A percentile compares a stretch with the other conserved stretches of the same genome.
These are phyloP conservation scores for Pharnaceum exiguum DNA, from an alignment of 148 eudicot genomes.

Conservation along the genomic window DNA sequence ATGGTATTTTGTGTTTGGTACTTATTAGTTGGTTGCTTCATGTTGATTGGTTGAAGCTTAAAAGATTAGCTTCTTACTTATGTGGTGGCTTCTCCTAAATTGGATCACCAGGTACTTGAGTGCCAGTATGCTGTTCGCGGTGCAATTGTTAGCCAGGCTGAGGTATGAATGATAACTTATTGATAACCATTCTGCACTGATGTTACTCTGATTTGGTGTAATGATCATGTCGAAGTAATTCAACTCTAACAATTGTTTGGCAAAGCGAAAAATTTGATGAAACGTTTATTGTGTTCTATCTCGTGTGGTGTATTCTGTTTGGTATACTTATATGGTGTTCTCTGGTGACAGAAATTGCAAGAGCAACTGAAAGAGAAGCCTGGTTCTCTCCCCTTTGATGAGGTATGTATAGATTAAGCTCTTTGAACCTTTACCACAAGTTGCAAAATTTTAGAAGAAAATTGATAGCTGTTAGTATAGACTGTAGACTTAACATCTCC, in stretches of 20 bases:
- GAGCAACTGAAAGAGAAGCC: conserved; percentile 66
- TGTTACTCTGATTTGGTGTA: neutral
- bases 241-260: neutral
- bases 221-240: neutral
- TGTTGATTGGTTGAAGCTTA: neutral
- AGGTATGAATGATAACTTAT: conserved; percentile 30
- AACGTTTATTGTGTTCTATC: neutral
- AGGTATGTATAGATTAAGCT: too few species aligned
- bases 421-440: too few species aligned
- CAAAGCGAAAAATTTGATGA: too few species aligned
- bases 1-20: neutral
- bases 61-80: neutral
- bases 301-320: neutral
- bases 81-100: neutral
- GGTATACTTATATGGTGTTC: conserved; percentile 1
- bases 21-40: neutral
- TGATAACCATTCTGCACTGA: neutral
- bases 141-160: conserved; percentile 76
- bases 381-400: conserved; percentile 83
- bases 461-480: neutral
- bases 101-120: conserved; percentile 70
- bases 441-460: neutral
- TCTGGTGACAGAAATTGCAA: conserved; percentile 63
- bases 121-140: conserved; percentile 97
- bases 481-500: too few species aligned